A percentile compares a stretch with the other conserved stretches of the same genome.
phyloP scores from a whole-genome alignment of 176 grass and related monocot genomes.

The Eragrostis curvula region DNA sequence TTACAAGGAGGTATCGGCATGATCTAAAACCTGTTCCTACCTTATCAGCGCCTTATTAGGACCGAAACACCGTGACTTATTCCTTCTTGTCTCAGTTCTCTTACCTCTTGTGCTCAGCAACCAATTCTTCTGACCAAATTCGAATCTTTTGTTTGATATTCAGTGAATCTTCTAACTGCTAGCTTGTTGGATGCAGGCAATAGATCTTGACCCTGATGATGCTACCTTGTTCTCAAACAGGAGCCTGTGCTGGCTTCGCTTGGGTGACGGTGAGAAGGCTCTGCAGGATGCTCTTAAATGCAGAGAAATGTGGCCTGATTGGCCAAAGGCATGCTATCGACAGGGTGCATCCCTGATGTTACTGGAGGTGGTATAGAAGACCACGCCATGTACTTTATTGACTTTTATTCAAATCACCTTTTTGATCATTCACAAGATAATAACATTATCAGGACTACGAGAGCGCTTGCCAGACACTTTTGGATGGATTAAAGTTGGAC shows the following conservation, averaged over 20 bases:
- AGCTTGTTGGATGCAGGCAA: slow-evolving; percentile 30
- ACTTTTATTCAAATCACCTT: background rate
- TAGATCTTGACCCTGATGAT: slow-evolving; percentile 33
- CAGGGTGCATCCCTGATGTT: slow-evolving; percentile 29
- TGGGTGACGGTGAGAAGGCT: slow-evolving; percentile 11
- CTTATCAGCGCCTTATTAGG: too few relatives aligned
- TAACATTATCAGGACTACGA: slow-evolving; percentile 35
- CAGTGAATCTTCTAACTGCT: background rate
- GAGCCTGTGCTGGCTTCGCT: slow-evolving; percentile 36
- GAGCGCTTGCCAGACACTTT: background rate
- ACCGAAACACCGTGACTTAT: too few relatives aligned
- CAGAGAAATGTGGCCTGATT: slow-evolving; percentile 26
- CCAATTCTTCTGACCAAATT: background rate
- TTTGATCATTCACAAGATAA: background rate
- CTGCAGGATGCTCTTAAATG: slow-evolving; percentile 39
- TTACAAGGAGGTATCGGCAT: too few relatives aligned
- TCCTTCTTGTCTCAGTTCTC: too few relatives aligned
- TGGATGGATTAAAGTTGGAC: slow-evolving; percentile 44
- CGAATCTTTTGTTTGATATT: background rate
- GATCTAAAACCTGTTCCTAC: too few relatives aligned
- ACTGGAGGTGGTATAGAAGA: slow-evolving; percentile 26
- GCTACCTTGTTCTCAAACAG: slow-evolving; percentile 41
- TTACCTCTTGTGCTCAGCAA: too few relatives aligned
- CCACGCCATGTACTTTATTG: too few relatives aligned
- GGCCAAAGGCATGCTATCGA: slow-evolving; percentile 44